These are phyloP conservation scores for Ceratobasidium sp. DNA, from an alignment of 1,284 basidiomycete species.

Conservation along the genomic window DNA sequence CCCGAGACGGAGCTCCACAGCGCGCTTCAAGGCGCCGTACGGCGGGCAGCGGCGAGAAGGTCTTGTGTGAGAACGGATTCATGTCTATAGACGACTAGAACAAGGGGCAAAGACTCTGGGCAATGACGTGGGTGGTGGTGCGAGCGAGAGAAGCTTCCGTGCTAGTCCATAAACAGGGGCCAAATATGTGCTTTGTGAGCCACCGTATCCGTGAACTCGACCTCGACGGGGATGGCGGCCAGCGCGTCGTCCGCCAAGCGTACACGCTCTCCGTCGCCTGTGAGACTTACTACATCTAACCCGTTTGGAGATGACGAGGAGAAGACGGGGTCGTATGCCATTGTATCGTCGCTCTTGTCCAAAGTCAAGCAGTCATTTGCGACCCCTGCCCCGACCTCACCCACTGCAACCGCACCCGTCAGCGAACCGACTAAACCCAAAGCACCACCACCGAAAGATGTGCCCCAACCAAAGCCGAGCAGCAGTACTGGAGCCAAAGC, in stretches of 20 bases:
- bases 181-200: slow-evolving; percentile 4
- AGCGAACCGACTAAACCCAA: slow-evolving; percentile 52
- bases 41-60: background rate
- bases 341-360: slow-evolving; percentile 77
- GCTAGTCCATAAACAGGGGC: background rate
- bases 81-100: background rate
- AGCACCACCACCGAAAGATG: slow-evolving; percentile 54
- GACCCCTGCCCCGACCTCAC: slow-evolving; percentile 49
- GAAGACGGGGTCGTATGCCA: slow-evolving; percentile 79
- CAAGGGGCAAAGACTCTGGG: no score
- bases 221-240: slow-evolving; percentile 3
- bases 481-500: slow-evolving; percentile 62
- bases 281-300: slow-evolving; percentile 53
- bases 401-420: slow-evolving; percentile 56
- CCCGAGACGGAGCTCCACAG: background rate
- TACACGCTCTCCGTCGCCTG: slow-evolving; percentile 4
- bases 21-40: background rate
- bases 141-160: background rate
- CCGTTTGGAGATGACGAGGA: slow-evolving; percentile 86
- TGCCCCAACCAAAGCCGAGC: slow-evolving; percentile 52
- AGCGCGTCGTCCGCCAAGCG: background rate
- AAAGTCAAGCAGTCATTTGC: slow-evolving; percentile 78
- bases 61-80: background rate
- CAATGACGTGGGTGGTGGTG: background rate
- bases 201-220: background rate